phyloP scores from a whole-genome alignment of 345 rosid genomes.

The Euclidium syriacum region DNA sequence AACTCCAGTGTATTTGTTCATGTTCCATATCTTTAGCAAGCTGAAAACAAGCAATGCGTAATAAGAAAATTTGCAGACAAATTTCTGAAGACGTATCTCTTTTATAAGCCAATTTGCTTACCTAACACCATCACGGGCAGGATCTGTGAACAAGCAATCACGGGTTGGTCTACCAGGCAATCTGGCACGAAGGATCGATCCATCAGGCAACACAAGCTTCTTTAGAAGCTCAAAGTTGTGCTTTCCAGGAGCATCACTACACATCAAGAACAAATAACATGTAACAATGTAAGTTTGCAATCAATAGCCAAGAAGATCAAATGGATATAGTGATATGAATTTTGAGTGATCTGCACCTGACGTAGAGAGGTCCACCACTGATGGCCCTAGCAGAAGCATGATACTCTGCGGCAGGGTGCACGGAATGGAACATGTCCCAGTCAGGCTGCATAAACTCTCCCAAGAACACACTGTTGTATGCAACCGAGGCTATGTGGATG shows the following conservation, averaged over 20 bases:
- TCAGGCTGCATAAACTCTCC: constrained; percentile 93
- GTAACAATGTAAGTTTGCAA: constrained; percentile 6
- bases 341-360: constrained; percentile 42
- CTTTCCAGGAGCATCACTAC: constrained; percentile 91
- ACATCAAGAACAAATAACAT: constrained; percentile 5
- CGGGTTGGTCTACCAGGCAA: constrained; percentile 88
- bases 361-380: constrained; percentile 89
- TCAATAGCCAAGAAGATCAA: neutral
- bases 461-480: constrained; percentile 80
- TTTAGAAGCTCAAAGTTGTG: constrained; percentile 75
- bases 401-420: constrained; percentile 86
- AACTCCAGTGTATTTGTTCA: constrained; percentile 94
- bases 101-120: constrained; percentile 18
- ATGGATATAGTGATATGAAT: neutral
- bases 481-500: constrained; percentile 84
- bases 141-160: constrained; percentile 81
- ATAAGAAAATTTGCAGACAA: neutral
- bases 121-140: constrained; percentile 85
- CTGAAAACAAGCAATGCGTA: constrained; percentile 35
- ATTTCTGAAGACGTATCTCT: neutral
- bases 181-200: constrained; percentile 77
- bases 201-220: constrained; percentile 86
- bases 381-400: constrained; percentile 96
- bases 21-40: constrained; percentile 96
- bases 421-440: constrained; percentile 98